Conservation (phyloP, 768 basidiomycete species). For the Suillus americanus region DNA sequence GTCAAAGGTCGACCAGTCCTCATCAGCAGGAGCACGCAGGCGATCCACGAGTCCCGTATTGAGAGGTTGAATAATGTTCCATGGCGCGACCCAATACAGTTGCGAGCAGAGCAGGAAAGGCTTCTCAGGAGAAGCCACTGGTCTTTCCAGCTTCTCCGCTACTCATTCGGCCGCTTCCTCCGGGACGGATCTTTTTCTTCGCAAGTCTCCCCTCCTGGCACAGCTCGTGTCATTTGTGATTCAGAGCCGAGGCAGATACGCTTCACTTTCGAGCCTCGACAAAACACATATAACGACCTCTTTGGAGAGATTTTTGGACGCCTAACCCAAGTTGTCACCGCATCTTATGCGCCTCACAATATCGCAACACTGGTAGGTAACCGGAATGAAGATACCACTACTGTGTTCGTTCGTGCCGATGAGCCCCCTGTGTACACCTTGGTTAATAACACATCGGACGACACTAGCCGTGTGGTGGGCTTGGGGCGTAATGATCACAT, state of each 20-base stretch:
- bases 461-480: conserved; percentile 15
- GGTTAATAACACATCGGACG: neutral
- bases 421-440: conserved; percentile 29
- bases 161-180: conserved; percentile 37
- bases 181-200: conserved; percentile 35
- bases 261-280: conserved; percentile 23
- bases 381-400: conserved; percentile 8
- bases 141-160: conserved; percentile 23
- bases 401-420: conserved; percentile 32
- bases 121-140: conserved; percentile 19
- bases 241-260: conserved; percentile 29
- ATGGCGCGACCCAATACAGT: conserved; percentile 31
- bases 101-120: conserved; percentile 23
- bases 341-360: conserved; percentile 18
- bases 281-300: conserved; percentile 1
- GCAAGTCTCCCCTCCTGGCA: conserved; percentile 25
- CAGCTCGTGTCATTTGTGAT: conserved; percentile 35
- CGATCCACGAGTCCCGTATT: conserved; percentile 20
- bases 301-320: neutral
- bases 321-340: conserved; percentile 4
- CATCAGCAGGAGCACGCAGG: conserved; percentile 22
- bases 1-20: conserved; percentile 23
- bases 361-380: conserved; percentile 23
- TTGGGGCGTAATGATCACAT: conserved; percentile 24
- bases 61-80: conserved; percentile 20